A percentile compares a stretch with the other conserved stretches of the same genome.
Conservation (phyloP, 208 protist species). For the Leishmania gerbilli region DNA sequence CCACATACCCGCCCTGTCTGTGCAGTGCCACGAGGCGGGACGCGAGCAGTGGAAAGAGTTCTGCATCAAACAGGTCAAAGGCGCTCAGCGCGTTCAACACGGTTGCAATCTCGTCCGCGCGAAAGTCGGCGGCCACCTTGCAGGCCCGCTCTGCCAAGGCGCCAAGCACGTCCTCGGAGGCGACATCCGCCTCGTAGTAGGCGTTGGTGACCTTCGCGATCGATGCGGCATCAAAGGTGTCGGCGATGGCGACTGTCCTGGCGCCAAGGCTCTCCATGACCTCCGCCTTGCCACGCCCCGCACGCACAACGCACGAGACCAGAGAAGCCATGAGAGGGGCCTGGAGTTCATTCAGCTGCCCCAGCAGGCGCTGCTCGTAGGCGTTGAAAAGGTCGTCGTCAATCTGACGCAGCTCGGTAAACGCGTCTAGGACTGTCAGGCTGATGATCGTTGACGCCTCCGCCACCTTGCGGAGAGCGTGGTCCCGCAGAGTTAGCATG, state of each 20-base stretch:
- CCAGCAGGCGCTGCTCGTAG: slow-evolving; percentile 73
- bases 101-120: slow-evolving; percentile 70
- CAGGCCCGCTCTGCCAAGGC: slow-evolving; percentile 85
- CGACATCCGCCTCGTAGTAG: slow-evolving; percentile 64
- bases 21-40: slow-evolving; percentile 64
- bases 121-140: slow-evolving; percentile 76
- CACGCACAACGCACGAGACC: slow-evolving; percentile 56
- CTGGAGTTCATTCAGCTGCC: slow-evolving; percentile 49
- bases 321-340: slow-evolving; percentile 77
- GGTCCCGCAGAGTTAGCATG: slow-evolving; percentile 74
- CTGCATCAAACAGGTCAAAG: slow-evolving; percentile 90
- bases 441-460: slow-evolving; percentile 63
- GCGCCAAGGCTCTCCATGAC: slow-evolving; percentile 63
- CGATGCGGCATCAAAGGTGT: slow-evolving; percentile 76
- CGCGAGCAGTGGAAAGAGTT: slow-evolving; percentile 89
- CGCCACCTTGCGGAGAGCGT: slow-evolving; percentile 52
- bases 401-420: slow-evolving; percentile 71
- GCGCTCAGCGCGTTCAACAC: slow-evolving; percentile 74
- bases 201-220: slow-evolving; percentile 79
- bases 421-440: slow-evolving; percentile 84
- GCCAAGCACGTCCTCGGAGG: slow-evolving; percentile 85
- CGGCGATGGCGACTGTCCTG: slow-evolving; percentile 53
- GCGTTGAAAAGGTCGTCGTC: slow-evolving; percentile 76
- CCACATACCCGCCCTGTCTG: slow-evolving; percentile 63
- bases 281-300: slow-evolving; percentile 42